Evolutionary conservation across 805 yeast genomes (phyloP), one percentile per base, ranked within the genome.

Genomic region (Teunomyces gatunensis): DNA sequence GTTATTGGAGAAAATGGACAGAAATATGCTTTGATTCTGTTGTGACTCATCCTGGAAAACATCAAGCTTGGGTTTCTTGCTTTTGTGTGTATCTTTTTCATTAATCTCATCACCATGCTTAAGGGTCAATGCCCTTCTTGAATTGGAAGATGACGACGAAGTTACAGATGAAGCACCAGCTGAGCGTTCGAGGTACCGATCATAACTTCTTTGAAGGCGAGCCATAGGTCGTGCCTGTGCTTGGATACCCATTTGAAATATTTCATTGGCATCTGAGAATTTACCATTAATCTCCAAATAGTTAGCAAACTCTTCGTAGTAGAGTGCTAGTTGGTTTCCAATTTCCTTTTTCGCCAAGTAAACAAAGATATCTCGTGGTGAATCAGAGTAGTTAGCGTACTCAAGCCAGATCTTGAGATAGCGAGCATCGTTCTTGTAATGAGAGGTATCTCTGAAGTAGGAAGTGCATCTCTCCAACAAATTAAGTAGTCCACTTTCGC

Each of bases 371-470:
- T 85, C 91, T 36, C 80, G 69, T 0, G 91, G 90, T 12, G 84
- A 77, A 50, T 84, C 88, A 1, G 86, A 77, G 57, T 77, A 83
- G 20, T 75, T 78, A 6, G 87, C 80, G 61, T 89, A 90, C 54
- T 81, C 83, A 34, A 91, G 64, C 97, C 99, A 92, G 1, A 90
- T 75, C 51, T 75, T 78, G 43, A 92, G 64, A 59, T 87, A 90
- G 42, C 97, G 68, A 1, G 92, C 82, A 61, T 92, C 97, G 61
- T 91, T 85, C 49, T 82, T 84, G 62, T 90, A 92, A 51, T 80
- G 81, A 0, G 67, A 66, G 28, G 76, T 78, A 54, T 85, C 87
- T 56, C 83, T 73, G 59, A 89, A 87, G 50, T 74, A 74, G 34
- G 81, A 77, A 0, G 95, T 84, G 54, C 94, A 85, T 41, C 84